These are phyloP conservation scores for Acer yangbiense DNA, from an alignment of 345 rosid species.

Conservation along the genomic window DNA sequence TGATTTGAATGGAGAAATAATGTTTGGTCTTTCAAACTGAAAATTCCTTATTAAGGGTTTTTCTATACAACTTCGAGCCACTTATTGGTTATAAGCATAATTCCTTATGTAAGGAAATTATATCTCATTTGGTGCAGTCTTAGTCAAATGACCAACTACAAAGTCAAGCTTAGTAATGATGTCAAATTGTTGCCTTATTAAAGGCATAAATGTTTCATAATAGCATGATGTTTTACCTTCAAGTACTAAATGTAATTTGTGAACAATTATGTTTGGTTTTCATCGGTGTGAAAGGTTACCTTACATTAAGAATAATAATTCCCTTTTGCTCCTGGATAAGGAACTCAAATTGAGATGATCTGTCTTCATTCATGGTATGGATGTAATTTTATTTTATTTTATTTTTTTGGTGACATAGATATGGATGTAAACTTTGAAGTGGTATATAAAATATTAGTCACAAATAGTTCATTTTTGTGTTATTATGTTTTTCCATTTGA, in stretches of 20 bases:
- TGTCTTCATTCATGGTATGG: background rate
- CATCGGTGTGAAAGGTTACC: background rate
- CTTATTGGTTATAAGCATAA: background rate
- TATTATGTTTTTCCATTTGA: constrained; percentile 8
- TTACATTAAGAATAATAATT: background rate
- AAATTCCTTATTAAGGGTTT: background rate
- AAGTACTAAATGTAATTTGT: background rate
- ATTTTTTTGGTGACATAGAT: too few relatives aligned
- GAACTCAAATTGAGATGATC: background rate
- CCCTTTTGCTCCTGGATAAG: background rate
- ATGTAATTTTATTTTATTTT: too few relatives aligned
- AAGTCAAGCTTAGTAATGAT: background rate
- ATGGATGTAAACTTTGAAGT: background rate
- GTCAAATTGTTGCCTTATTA: background rate
- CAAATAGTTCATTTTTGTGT: background rate
- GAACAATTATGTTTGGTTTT: background rate
- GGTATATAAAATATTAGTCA: background rate
- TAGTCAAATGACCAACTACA: background rate
- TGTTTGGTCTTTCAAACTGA: background rate
- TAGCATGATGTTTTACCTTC: background rate
- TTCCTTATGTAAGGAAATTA: background rate
- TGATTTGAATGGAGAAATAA: background rate
- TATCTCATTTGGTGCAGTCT: background rate
- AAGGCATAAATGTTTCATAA: constrained; percentile 2
- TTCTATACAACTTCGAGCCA: background rate